Conservation (phyloP, 164 flowering plant species). For the Hamamelis virginiana region DNA sequence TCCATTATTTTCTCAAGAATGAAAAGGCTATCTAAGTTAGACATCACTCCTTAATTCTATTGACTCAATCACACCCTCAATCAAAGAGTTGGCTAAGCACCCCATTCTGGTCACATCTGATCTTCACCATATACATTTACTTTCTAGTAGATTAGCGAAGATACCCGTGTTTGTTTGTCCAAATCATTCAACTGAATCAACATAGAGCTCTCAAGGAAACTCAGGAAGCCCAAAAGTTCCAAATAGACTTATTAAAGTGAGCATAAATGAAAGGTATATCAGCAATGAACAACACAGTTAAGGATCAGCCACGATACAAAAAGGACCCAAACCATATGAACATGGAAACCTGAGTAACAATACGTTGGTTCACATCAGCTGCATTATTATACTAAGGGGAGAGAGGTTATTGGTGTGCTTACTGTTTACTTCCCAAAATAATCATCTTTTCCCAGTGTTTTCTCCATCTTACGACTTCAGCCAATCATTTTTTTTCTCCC, state of each 20-base stretch:
- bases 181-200: background rate
- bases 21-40: background rate
- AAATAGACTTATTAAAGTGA: background rate
- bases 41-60: background rate
- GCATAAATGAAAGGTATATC: background rate
- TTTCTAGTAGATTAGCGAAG: background rate
- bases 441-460: too few species aligned
- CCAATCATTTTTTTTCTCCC: too few species aligned
- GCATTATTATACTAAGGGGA: background rate
- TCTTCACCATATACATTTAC: background rate
- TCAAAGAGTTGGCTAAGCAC: background rate
- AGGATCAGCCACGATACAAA: background rate
- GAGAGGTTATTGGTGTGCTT: too few species aligned
- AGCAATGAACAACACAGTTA: background rate
- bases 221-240: background rate
- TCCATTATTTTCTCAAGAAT: background rate
- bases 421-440: too few species aligned
- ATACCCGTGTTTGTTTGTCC: background rate
- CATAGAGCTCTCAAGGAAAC: background rate
- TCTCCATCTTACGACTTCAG: too few species aligned
- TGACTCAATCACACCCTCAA: background rate
- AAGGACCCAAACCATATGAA: background rate
- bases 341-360: background rate
- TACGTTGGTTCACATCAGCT: background rate
- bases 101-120: background rate